These are phyloP conservation scores for Trypanosomatidae sp. DNA, from an alignment of 208 protist species.

Conservation along the genomic window DNA sequence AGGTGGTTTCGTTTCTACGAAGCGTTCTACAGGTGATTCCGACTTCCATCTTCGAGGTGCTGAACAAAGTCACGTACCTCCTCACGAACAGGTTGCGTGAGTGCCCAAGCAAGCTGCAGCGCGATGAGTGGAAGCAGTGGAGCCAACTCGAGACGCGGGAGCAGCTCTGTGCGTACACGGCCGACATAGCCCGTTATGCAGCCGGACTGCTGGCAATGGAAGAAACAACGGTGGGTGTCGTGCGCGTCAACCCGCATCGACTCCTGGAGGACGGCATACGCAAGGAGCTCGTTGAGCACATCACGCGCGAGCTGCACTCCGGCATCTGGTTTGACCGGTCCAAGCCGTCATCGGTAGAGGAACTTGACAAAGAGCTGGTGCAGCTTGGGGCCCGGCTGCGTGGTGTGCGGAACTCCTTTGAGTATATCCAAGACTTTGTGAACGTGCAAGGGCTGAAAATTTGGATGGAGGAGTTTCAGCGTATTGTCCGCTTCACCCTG, in stretches of 20 bases:
- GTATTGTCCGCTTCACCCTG: slow-evolving; percentile 96
- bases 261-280: slow-evolving; percentile 98
- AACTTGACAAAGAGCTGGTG: slow-evolving; percentile 77
- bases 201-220: slow-evolving; percentile 98
- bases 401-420: slow-evolving; percentile 93
- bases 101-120: slow-evolving; percentile 69
- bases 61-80: slow-evolving; percentile 95
- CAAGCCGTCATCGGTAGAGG: slow-evolving; percentile 31
- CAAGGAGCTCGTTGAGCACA: slow-evolving; percentile 90
- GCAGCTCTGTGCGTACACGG: slow-evolving; percentile 85
- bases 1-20: slow-evolving; percentile 93
- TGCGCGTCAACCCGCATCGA: slow-evolving; percentile 95
- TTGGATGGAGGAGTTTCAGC: slow-evolving; percentile 97
- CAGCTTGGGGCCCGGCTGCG: slow-evolving; percentile 76
- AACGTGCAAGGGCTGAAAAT: slow-evolving; percentile 96
- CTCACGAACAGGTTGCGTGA: slow-evolving; percentile 83
- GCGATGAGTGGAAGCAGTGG: slow-evolving; percentile 69
- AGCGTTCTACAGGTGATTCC: slow-evolving; percentile 97
- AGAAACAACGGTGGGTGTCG: slow-evolving; percentile 96
- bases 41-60: slow-evolving; percentile 93
- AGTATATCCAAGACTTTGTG: slow-evolving; percentile 98
- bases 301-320: slow-evolving; percentile 71
- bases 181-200: slow-evolving; percentile 94
- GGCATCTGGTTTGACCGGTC: slow-evolving; percentile 64
- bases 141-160: slow-evolving; percentile 93